These are phyloP conservation scores for Sporothrix mexicana DNA, from an alignment of 2,329 filamentous ascomycete genomes.

Conservation along the genomic window DNA sequence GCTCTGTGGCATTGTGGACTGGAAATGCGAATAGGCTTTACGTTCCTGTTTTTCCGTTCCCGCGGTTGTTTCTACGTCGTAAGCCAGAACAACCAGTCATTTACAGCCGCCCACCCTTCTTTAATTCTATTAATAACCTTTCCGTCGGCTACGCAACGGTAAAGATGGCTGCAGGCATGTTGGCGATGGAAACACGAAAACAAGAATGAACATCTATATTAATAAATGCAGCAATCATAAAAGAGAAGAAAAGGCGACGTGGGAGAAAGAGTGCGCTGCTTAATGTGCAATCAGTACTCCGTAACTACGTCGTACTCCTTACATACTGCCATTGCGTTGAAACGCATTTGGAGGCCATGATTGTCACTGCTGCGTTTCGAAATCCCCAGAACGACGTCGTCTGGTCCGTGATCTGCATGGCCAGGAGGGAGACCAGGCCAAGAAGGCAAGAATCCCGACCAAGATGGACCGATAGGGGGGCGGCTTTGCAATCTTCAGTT, in stretches of 20 bases:
- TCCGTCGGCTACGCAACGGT: constrained; percentile 4
- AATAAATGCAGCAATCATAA: neutral
- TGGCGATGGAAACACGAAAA: neutral
- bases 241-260: neutral
- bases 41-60: constrained; percentile 3
- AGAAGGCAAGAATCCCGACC: constrained; percentile 8
- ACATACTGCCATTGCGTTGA: constrained; percentile 6
- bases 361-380: constrained; percentile 33
- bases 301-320: too few species aligned
- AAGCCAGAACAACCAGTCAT: neutral
- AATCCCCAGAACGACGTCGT: constrained; percentile 13
- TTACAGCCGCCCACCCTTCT: neutral
- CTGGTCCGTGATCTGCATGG: constrained; percentile 26
- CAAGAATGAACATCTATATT: neutral
- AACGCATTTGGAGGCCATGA: constrained; percentile 23
- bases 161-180: neutral
- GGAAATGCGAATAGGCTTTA: neutral
- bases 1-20: neutral
- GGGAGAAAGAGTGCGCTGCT: neutral
- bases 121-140: constrained; percentile 24
- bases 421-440: constrained; percentile 1
- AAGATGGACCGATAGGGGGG: neutral
- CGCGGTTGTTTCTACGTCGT: neutral
- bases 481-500: neutral
- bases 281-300: too few species aligned